These are phyloP conservation scores for Paramecium biaurelia DNA, from an alignment of 73 alveolate genomes.

Conservation along the genomic window DNA sequence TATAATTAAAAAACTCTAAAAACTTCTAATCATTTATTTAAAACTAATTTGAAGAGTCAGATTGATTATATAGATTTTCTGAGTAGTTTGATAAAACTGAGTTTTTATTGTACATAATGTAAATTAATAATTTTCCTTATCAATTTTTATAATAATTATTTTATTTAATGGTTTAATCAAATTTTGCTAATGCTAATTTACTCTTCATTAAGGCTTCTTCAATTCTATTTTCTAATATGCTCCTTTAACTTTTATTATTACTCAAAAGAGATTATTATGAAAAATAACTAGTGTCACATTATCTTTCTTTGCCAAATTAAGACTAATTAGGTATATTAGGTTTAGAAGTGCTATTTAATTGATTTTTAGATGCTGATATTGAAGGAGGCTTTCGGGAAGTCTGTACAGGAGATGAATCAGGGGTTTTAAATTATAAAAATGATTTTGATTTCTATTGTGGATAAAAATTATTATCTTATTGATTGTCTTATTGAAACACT, in stretches of 20 bases:
- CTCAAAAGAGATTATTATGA: neutral
- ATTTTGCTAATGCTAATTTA: neutral
- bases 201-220: slow-evolving; percentile 11
- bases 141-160: slow-evolving; percentile 7
- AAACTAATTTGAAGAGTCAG: no score
- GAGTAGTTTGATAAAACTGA: no score
- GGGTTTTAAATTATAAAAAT: neutral
- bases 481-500: neutral
- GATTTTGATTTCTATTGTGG: neutral
- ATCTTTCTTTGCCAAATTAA: neutral
- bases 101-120: no score
- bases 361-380: neutral
- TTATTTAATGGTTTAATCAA: neutral
- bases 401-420: neutral
- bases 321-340: neutral
- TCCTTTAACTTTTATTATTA: slow-evolving; percentile 6
- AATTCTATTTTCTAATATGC: neutral
- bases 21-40: no score
- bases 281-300: neutral
- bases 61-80: no score
- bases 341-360: neutral
- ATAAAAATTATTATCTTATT: neutral
- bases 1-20: no score
- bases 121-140: neutral
- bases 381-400: neutral